These are phyloP conservation scores for Aureobasidium namibiae DNA, from an alignment of 2,329 filamentous ascomycete species.

Conservation along the genomic window DNA sequence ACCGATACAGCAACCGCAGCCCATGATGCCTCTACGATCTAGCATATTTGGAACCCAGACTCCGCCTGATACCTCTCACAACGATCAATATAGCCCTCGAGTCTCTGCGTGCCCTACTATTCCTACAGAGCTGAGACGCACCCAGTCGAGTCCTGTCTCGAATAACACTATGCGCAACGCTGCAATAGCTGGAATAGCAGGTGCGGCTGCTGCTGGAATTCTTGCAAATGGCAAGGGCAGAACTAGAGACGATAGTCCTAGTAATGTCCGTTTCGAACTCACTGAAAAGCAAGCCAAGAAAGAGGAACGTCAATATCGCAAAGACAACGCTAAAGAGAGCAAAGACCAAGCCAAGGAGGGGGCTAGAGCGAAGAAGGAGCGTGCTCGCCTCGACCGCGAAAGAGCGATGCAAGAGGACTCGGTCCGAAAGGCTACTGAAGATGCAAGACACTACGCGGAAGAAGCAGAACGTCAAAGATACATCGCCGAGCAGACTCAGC, in stretches of 20 bases:
- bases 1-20: slow-evolving; percentile 78
- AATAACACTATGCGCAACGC: slow-evolving; percentile 27
- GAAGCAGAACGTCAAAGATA: slow-evolving; percentile 14
- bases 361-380: slow-evolving; percentile 21
- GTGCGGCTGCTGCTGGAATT: slow-evolving; percentile 28
- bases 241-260: slow-evolving; percentile 25
- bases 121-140: slow-evolving; percentile 18
- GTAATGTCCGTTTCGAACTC: slow-evolving; percentile 49
- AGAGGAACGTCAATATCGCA: slow-evolving; percentile 32
- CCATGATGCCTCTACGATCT: slow-evolving; percentile 56
- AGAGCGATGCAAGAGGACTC: slow-evolving; percentile 28
- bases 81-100: slow-evolving; percentile 32
- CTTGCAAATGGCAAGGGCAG: slow-evolving; percentile 22
- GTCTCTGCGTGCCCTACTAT: slow-evolving; percentile 26
- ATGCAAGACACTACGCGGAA: slow-evolving; percentile 14
- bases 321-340: slow-evolving; percentile 24
- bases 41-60: slow-evolving; percentile 50
- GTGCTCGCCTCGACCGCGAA: slow-evolving; percentile 22
- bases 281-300: slow-evolving; percentile 48
- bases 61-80: slow-evolving; percentile 32
- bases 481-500: slow-evolving; percentile 17
- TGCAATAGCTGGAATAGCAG: slow-evolving; percentile 35
- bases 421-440: slow-evolving; percentile 19
- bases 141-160: slow-evolving; percentile 23
- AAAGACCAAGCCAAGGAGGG: slow-evolving; percentile 27